phyloP scores from a whole-genome alignment of 176 grass and related monocot species.

The Zoysia pacifica region DNA sequence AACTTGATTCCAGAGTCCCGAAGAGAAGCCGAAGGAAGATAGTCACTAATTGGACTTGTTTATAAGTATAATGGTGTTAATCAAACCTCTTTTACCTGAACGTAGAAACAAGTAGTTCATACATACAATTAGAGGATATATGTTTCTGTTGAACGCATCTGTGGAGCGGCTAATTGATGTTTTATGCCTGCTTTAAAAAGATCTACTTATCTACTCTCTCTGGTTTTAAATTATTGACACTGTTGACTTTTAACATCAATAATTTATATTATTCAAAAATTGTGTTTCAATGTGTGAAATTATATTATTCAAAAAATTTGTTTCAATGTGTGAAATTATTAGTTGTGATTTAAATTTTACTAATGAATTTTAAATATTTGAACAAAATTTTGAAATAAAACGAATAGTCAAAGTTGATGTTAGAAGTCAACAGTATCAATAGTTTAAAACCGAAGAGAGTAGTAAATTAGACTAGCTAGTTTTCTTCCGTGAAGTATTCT shows the following conservation, averaged over 20 bases:
- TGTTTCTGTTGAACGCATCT: neutral
- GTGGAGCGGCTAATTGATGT: slow-evolving; percentile 1
- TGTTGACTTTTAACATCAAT: too few relatives aligned
- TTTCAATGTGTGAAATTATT: too few relatives aligned
- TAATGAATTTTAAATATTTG: too few relatives aligned
- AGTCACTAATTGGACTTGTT: slow-evolving; percentile 35
- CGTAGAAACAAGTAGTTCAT: slow-evolving; percentile 19
- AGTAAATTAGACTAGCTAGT: neutral
- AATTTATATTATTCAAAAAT: too few relatives aligned
- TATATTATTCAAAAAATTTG: too few relatives aligned
- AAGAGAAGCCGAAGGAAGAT: slow-evolving; percentile 50
- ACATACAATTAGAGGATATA: neutral
- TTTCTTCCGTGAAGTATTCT: neutral
- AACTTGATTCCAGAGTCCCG: slow-evolving; percentile 41
- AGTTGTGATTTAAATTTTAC: too few relatives aligned
- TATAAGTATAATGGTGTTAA: neutral
- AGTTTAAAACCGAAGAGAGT: too few relatives aligned
- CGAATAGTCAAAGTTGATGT: too few relatives aligned
- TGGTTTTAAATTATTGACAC: too few relatives aligned
- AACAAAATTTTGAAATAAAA: too few relatives aligned
- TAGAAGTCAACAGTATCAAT: too few relatives aligned
- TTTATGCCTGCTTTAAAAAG: neutral
- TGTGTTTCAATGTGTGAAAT: too few relatives aligned
- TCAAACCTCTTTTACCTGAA: neutral
- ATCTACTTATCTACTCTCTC: slow-evolving; percentile 4